phyloP scores from a whole-genome alignment of 106 monocot genomes.

The Platanthera guangdongensis region DNA sequence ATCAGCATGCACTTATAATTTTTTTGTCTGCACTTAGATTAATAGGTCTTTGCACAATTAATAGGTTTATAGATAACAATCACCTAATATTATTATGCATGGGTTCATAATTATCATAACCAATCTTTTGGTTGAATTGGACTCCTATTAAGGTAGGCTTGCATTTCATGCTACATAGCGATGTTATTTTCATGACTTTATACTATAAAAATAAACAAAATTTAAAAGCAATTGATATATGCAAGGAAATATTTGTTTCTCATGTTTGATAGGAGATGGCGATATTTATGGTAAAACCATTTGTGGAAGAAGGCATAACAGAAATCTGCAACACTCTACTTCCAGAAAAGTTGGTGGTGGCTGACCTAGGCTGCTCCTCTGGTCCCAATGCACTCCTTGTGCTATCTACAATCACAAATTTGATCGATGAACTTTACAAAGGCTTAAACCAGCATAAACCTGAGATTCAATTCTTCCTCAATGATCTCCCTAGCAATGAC shows the following conservation, averaged over 20 bases:
- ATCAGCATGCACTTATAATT: no score
- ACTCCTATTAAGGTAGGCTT: background rate
- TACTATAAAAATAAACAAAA: background rate
- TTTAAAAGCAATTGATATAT: background rate
- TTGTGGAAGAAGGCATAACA: slow-evolving; percentile 14
- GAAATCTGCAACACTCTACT: background rate
- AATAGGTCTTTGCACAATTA: no score
- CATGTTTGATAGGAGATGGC: background rate
- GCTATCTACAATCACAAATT: slow-evolving; percentile 15
- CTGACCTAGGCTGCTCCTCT: slow-evolving; percentile 49
- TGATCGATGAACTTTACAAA: background rate
- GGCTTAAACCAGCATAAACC: background rate
- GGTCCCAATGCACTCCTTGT: slow-evolving; percentile 42
- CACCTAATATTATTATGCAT: no score
- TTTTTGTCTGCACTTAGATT: no score
- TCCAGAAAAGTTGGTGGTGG: slow-evolving; percentile 16
- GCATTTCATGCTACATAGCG: background rate
- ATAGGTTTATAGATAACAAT: no score
- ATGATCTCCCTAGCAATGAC: slow-evolving; percentile 44
- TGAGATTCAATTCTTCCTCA: slow-evolving; percentile 28
- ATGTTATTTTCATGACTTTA: background rate
- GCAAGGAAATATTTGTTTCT: background rate
- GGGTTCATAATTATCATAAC: no score
- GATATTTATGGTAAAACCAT: slow-evolving; percentile 13
- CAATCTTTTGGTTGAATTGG: background rate